Base-by-base conservation (phyloP, 345 rosid species). In the Draba incana region DNA sequence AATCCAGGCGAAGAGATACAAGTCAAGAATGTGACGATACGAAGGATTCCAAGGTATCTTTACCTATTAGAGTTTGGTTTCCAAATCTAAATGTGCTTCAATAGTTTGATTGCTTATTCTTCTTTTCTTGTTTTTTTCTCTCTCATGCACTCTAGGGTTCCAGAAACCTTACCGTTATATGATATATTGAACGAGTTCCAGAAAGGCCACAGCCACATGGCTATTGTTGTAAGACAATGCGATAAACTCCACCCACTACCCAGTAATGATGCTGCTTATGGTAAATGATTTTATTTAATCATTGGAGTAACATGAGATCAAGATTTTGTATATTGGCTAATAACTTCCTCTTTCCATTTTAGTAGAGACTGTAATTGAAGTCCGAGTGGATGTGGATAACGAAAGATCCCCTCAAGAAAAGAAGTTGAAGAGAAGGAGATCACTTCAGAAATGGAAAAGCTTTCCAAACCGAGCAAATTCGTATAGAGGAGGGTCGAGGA, bases 121-220 rank as follows among this genome's bases (percentile, higher is more conserved):
- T 67, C 39, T 50, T 54, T 27, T 39, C 23, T 73, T 41, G 64
- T 57, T 38, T 6, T 9, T 12, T 49, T 8, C 41, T 20, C 6
- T 30, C 20, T 16, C 20, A 11, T 62, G 61, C 62, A 55, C 50
- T 51, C 38, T 52, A 89, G 98, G 83, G 93, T 94, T 74, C 84
- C 66, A 58, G 99, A 91, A 68, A 82, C 65, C 27, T 75, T 91
- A 81, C 99, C 99, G 20, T 75, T 94, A 51, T 94, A 94, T 76
- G 99, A 94, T 75, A 91, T 94, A 75, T 66, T 94, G 84, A 94
- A 94, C 68, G 99, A 94, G 81, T 94, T 94, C 77, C 99, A 94
- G 75, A 94, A 94, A 80, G 99, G 99, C 50, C 99, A 87, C 57
- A 94, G 99, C 82, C 99, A 94, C 72, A 94, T 94, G 99, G 98